Percentiles rank a stretch among this genome's conserved stretches.
Evolutionary conservation across 139 green algal genomes (phyloP).

Genomic region (Gonium pectorale): DNA sequence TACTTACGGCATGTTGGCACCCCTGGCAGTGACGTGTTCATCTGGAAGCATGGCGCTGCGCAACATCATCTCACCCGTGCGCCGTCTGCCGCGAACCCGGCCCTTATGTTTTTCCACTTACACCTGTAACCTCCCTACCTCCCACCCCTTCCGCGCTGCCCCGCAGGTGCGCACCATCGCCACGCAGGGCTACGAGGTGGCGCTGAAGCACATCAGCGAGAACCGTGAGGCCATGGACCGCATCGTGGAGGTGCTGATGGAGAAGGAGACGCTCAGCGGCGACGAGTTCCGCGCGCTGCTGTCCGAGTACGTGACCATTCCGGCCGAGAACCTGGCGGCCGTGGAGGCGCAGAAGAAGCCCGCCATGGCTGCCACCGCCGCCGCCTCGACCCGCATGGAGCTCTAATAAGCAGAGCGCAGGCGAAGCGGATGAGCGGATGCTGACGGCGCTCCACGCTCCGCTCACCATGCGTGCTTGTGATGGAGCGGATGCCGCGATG

Average conservation of each 20-base stretch:
- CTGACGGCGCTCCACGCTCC: too few relatives aligned
- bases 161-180: slow-evolving; percentile 82
- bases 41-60: too few relatives aligned
- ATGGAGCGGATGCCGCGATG: too few relatives aligned
- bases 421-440: too few relatives aligned
- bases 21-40: too few relatives aligned
- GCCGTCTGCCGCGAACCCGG: too few relatives aligned
- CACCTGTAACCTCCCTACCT: not conserved
- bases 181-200: slow-evolving; percentile 37
- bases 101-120: too few relatives aligned
- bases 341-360: slow-evolving; percentile 22
- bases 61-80: too few relatives aligned
- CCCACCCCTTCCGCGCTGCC: slow-evolving; percentile 76
- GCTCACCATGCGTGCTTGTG: too few relatives aligned
- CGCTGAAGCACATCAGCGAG: slow-evolving; percentile 53
- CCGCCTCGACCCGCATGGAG: not conserved
- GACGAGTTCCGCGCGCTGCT: slow-evolving; percentile 95
- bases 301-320: slow-evolving; percentile 86
- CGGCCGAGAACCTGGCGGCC: slow-evolving; percentile 85
- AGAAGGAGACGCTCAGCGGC: slow-evolving; percentile 95
- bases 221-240: slow-evolving; percentile 95
- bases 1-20: too few relatives aligned
- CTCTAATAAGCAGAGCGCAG: slow-evolving; percentile 1
- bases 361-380: not conserved
- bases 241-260: slow-evolving; percentile 93